Conservation (phyloP, 2,329 filamentous ascomycete species). For the Diaporthe amygdali region DNA sequence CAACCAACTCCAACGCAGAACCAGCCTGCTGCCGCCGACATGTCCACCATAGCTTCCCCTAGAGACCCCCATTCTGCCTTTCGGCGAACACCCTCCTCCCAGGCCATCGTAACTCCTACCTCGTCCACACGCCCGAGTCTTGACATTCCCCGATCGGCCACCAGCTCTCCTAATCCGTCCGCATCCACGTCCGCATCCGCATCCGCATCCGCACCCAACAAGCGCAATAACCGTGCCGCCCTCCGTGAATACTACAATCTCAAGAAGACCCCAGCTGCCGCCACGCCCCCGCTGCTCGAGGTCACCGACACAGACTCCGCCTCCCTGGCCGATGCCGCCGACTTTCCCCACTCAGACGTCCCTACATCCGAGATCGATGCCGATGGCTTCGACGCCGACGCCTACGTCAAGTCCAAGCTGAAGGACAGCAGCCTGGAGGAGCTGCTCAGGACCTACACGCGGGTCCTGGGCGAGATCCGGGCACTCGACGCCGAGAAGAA, state of each 20-base stretch:
- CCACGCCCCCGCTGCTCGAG: conserved; percentile 44
- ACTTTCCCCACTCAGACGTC: conserved; percentile 55
- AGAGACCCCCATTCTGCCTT: conserved; percentile 63
- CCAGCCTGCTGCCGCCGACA: conserved; percentile 34
- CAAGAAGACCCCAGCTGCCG: conserved; percentile 49
- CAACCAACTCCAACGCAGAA: neutral
- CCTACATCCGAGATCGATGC: conserved; percentile 75
- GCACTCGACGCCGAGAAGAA: conserved; percentile 96
- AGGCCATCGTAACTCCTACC: conserved; percentile 65
- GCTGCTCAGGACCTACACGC: conserved; percentile 72
- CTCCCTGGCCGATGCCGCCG: conserved; percentile 32
- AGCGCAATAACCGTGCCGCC: conserved; percentile 77
- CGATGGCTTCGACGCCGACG: conserved; percentile 73
- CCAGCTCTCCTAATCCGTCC: conserved; percentile 56
- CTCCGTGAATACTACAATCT: conserved; percentile 96
- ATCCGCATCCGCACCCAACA: conserved; percentile 35
- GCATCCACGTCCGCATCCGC: neutral
- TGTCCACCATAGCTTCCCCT: conserved; percentile 71
- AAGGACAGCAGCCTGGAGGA: conserved; percentile 69
- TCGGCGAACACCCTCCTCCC: conserved; percentile 58
- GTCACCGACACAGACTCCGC: conserved; percentile 44
- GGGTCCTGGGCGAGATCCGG: conserved; percentile 79
- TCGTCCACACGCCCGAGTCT: conserved; percentile 79
- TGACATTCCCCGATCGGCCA: conserved; percentile 66
- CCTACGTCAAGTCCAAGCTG: conserved; percentile 68